These are phyloP conservation scores for Diaporthe sp. DNA, from an alignment of 2,329 filamentous ascomycete genomes.

Conservation along the genomic window DNA sequence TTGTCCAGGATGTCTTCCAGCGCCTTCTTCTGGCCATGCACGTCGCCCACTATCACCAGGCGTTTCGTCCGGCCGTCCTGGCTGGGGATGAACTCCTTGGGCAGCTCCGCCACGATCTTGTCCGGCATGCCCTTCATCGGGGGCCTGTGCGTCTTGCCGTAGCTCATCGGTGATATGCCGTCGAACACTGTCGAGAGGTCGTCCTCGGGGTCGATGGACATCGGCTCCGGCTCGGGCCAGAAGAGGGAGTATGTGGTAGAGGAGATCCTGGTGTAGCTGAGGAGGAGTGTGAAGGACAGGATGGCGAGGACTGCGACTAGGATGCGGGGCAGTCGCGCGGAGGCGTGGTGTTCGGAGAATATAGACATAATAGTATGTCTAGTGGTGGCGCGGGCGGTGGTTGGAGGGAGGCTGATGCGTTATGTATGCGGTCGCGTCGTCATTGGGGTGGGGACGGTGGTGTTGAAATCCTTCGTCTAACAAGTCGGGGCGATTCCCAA, in stretches of 20 bases:
- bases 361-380: slow-evolving; percentile 11
- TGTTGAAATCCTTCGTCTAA: not conserved
- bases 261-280: slow-evolving; percentile 51
- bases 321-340: slow-evolving; percentile 47
- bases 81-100: slow-evolving; percentile 45
- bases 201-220: slow-evolving; percentile 21
- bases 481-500: not conserved
- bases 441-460: not conserved
- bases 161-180: slow-evolving; percentile 51
- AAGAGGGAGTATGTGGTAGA: slow-evolving; percentile 41
- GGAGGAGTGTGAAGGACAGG: slow-evolving; percentile 46
- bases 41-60: slow-evolving; percentile 88
- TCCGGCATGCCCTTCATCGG: slow-evolving; percentile 48
- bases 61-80: slow-evolving; percentile 58
- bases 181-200: slow-evolving; percentile 18
- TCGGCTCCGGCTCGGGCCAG: slow-evolving; percentile 21
- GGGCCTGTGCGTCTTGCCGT: slow-evolving; percentile 55
- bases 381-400: not conserved
- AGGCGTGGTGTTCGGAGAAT: slow-evolving; percentile 13
- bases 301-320: slow-evolving; percentile 51
- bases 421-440: not conserved
- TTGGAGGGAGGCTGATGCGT: not conserved
- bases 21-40: slow-evolving; percentile 86
- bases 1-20: slow-evolving; percentile 76
- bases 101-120: slow-evolving; percentile 47